Evolutionary conservation across 2,329 filamentous ascomycete genomes (phyloP).

Genomic region (Aspergillus sp.): DNA sequence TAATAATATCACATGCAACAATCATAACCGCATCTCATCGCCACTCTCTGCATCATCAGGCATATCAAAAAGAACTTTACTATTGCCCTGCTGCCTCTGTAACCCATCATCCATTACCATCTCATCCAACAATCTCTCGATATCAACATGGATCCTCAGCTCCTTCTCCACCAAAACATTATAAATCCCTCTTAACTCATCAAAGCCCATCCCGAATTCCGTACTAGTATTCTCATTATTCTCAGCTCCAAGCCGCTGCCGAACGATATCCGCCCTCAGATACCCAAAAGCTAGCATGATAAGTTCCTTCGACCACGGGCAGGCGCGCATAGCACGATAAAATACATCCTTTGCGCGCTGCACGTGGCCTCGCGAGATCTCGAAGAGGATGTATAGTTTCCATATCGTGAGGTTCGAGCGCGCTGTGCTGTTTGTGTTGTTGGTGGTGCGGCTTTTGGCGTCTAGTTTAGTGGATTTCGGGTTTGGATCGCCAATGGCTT

Average conservation of each 20-base stretch:
- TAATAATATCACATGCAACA: neutral
- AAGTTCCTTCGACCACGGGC: constrained; percentile 58
- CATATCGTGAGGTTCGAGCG: constrained; percentile 41
- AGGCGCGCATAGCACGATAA: constrained; percentile 46
- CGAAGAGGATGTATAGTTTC: constrained; percentile 47
- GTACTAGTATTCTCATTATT: neutral
- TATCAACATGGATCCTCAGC: constrained; percentile 49
- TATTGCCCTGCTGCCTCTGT: constrained; percentile 4
- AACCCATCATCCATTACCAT: constrained; percentile 14
- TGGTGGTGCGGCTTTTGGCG: constrained; percentile 1
- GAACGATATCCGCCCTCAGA: constrained; percentile 19
- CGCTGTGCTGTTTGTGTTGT: constrained; percentile 9
- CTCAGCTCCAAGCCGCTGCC: neutral
- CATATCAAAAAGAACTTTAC: constrained; percentile 16
- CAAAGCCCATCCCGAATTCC: constrained; percentile 29
- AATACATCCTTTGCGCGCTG: constrained; percentile 44
- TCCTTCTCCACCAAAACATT: constrained; percentile 55
- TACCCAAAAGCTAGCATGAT: constrained; percentile 50
- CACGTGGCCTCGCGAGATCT: constrained; percentile 33
- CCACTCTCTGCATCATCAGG: constrained; percentile 25
- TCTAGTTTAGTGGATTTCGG: constrained; percentile 5
- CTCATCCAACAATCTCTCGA: constrained; percentile 39
- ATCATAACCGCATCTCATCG: constrained; percentile 7
- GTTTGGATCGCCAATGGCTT: constrained; percentile 35
- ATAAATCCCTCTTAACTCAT: constrained; percentile 47